Conservation (phyloP, 805 yeast genomes). For the Suhomyces pyralidae region DNA sequence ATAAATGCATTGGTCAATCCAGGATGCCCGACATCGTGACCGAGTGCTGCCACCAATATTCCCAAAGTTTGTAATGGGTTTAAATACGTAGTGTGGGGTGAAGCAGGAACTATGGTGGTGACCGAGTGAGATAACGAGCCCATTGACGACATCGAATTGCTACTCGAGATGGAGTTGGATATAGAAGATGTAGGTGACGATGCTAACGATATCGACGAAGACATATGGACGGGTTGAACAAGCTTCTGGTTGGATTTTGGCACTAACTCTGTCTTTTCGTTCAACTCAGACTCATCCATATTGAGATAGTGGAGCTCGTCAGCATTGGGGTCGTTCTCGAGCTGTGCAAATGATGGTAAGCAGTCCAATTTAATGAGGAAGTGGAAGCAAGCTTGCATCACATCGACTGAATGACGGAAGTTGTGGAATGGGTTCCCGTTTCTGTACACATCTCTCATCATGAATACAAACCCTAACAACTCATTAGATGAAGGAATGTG, state of each 20-base stretch:
- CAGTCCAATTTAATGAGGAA: constrained; percentile 47
- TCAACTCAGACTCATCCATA: constrained; percentile 1
- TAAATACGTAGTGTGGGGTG: constrained; percentile 16
- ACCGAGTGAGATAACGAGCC: background rate
- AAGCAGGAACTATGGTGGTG: background rate
- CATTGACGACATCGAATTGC: background rate
- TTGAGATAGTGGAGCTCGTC: constrained; percentile 21
- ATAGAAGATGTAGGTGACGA: background rate
- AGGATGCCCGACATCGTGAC: constrained; percentile 97
- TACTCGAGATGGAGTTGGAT: background rate
- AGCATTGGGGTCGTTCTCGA: constrained; percentile 29
- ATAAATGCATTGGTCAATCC: constrained; percentile 86
- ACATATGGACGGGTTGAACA: background rate
- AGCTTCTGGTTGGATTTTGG: background rate
- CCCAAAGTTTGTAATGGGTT: constrained; percentile 50
- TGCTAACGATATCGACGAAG: background rate
- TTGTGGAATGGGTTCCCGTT: constrained; percentile 90
- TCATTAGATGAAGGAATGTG: constrained; percentile 33
- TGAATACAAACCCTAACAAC: constrained; percentile 58
- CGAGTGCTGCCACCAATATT: constrained; percentile 76
- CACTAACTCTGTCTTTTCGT: background rate
- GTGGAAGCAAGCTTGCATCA: constrained; percentile 82
- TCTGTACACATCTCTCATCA: constrained; percentile 75
- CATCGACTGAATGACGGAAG: constrained; percentile 94
- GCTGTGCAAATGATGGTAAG: constrained; percentile 37